A percentile compares a stretch with the other conserved stretches of the same genome.
These are phyloP conservation scores for Phytophthora colocasiae DNA, from an alignment of 352 stramenopile genomes.

Conservation along the genomic window DNA sequence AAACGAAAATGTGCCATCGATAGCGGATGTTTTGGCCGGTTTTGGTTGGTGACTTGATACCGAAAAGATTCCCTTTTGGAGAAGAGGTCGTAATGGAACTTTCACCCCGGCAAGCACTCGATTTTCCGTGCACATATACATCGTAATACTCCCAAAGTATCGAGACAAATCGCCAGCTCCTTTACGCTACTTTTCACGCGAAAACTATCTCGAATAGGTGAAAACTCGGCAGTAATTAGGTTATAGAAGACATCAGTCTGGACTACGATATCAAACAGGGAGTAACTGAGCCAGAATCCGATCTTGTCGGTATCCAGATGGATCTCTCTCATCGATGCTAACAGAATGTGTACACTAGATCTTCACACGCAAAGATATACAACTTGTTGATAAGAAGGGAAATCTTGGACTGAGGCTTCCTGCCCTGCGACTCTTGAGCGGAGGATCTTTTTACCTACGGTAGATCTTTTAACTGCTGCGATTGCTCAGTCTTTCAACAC, in stretches of 20 bases:
- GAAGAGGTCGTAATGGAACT: constrained; percentile 48
- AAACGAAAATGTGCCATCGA: constrained; percentile 59
- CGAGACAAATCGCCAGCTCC: constrained; percentile 54
- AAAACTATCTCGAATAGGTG: constrained; percentile 77
- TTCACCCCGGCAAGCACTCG: constrained; percentile 64
- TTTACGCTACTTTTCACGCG: constrained; percentile 61
- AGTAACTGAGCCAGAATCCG: constrained; percentile 87
- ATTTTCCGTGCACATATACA: constrained; percentile 82
- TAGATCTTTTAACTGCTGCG: too few species aligned
- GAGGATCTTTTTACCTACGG: too few species aligned
- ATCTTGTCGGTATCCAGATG: constrained; percentile 9
- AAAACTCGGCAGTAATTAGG: constrained; percentile 61
- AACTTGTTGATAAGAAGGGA: too few species aligned
- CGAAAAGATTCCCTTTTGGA: constrained; percentile 40
- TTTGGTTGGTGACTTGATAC: background rate
- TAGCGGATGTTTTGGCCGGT: constrained; percentile 10
- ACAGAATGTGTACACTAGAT: too few species aligned
- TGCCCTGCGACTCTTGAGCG: too few species aligned
- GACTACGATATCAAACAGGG: constrained; percentile 83
- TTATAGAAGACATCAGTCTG: constrained; percentile 83
- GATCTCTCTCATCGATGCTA: constrained; percentile 19
- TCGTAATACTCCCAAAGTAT: constrained; percentile 37
- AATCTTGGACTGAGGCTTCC: too few species aligned
- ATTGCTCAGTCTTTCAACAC: too few species aligned
- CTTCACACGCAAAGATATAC: too few species aligned